phyloP scores from a whole-genome alignment of 2,329 filamentous ascomycete genomes.

The Dactylellina drechsleri region DNA sequence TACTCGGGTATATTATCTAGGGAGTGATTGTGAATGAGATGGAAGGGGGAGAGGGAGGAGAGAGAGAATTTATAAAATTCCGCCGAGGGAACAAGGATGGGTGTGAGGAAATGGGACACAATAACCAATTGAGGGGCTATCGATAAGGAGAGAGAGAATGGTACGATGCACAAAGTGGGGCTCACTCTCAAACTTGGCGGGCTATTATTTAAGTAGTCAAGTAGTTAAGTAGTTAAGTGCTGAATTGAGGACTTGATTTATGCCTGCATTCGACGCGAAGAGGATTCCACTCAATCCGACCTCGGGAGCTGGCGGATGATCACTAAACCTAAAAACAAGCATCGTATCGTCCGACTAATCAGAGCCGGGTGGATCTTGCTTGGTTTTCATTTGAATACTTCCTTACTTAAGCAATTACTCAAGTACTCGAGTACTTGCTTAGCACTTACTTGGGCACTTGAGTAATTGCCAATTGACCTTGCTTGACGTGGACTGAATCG shows the following conservation, averaged over 20 bases:
- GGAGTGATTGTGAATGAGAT: too few relatives aligned
- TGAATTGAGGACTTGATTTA: constrained; percentile 2
- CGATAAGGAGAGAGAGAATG: constrained; percentile 35
- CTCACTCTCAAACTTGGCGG: neutral
- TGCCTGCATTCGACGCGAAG: constrained; percentile 5
- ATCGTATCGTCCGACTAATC: neutral
- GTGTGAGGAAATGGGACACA: neutral
- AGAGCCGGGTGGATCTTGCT: neutral
- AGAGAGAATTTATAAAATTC: too few relatives aligned
- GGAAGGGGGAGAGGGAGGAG: too few relatives aligned
- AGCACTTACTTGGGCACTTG: too few relatives aligned
- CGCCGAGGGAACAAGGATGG: too few relatives aligned
- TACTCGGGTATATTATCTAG: too few relatives aligned
- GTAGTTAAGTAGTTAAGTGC: too few relatives aligned
- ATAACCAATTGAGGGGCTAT: constrained; percentile 20
- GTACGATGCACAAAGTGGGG: neutral
- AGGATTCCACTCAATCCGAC: neutral
- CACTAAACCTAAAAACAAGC: constrained; percentile 20
- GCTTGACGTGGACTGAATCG: too few relatives aligned
- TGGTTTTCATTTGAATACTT: too few relatives aligned
- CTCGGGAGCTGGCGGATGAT: constrained; percentile 38
- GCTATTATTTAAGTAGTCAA: neutral
- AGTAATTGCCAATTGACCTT: too few relatives aligned
- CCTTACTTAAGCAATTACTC: too few relatives aligned
- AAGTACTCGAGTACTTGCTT: too few relatives aligned